Conservation (phyloP, 495 filamentous ascomycete genomes). For the Sphaerosporella brunnea region DNA sequence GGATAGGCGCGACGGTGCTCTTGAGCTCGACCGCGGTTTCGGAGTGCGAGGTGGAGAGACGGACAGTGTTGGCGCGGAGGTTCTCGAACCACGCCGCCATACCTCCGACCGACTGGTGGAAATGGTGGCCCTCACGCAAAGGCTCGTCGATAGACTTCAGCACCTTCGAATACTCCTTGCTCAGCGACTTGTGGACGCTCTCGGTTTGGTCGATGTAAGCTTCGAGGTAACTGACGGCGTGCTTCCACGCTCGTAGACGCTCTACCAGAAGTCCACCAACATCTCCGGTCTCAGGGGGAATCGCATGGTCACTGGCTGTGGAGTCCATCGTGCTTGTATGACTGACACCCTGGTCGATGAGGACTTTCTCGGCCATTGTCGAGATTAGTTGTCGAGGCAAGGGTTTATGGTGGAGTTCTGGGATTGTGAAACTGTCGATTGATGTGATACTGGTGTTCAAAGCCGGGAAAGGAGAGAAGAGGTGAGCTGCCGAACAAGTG, state of each 20-base stretch:
- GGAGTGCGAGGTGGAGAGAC: slow-evolving; percentile 64
- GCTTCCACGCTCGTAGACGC: slow-evolving; percentile 85
- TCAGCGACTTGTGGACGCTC: slow-evolving; percentile 62
- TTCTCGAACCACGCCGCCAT: slow-evolving; percentile 82
- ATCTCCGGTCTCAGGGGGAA: neutral
- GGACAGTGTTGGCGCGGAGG: slow-evolving; percentile 78
- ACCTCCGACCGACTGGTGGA: slow-evolving; percentile 64
- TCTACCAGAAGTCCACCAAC: slow-evolving; percentile 53
- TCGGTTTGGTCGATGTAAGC: slow-evolving; percentile 70
- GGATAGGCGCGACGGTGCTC: slow-evolving; percentile 60
- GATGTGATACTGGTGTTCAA: too few species aligned
- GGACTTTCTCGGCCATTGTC: too few species aligned
- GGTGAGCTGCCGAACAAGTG: too few species aligned
- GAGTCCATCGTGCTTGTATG: neutral
- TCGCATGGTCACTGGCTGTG: neutral
- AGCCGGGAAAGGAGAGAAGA: too few species aligned
- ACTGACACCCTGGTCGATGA: too few species aligned
- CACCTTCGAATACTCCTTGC: slow-evolving; percentile 90
- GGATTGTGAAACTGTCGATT: too few species aligned
- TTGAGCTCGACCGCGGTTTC: slow-evolving; percentile 82
- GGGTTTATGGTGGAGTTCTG: too few species aligned
- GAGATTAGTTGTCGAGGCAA: too few species aligned
- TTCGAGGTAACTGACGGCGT: slow-evolving; percentile 76
- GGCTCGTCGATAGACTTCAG: slow-evolving; percentile 83
- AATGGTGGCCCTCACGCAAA: slow-evolving; percentile 73